Percentiles rank a stretch among this genome's conserved stretches.
Evolutionary conservation across 2,329 filamentous ascomycete species (phyloP).

Genomic region (Monosporascus sp.): DNA sequence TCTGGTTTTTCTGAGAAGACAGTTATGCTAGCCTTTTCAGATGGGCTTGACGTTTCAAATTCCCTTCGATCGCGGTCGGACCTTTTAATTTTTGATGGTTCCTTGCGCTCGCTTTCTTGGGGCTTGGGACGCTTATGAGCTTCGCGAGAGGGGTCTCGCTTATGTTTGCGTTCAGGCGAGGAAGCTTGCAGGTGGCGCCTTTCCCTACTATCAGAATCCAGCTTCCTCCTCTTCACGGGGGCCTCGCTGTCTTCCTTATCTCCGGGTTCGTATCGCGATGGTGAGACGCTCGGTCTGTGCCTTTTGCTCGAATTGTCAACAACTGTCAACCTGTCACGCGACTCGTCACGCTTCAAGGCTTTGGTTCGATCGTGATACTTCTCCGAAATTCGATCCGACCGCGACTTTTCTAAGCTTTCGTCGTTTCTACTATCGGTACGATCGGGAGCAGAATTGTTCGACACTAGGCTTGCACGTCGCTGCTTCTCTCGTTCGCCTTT

Average conservation of each 20-base stretch:
- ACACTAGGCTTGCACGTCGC: conserved; percentile 52
- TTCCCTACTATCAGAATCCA: conserved; percentile 51
- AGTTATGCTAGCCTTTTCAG: conserved; percentile 46
- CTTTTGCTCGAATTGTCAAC: conserved; percentile 52
- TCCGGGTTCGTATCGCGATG: conserved; percentile 45
- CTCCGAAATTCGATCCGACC: conserved; percentile 39
- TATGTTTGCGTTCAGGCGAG: conserved; percentile 40
- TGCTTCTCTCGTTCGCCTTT: conserved; percentile 56
- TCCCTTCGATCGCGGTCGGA: conserved; percentile 37
- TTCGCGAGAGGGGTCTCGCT: conserved; percentile 38
- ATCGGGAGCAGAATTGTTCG: conserved; percentile 50
- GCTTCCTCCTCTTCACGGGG: conserved; percentile 50
- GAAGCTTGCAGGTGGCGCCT: conserved; percentile 37
- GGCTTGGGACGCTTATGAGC: conserved; percentile 26
- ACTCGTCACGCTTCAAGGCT: conserved; percentile 56
- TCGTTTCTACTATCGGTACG: conserved; percentile 46
- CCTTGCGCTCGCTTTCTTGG: conserved; percentile 33
- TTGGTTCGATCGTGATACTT: conserved; percentile 57
- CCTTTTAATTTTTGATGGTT: conserved; percentile 33
- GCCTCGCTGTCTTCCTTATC: conserved; percentile 50
- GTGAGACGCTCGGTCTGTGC: conserved; percentile 54
- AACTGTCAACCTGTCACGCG: conserved; percentile 47
- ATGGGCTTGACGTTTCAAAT: conserved; percentile 32
- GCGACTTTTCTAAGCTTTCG: conserved; percentile 43
- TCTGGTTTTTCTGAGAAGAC: conserved; percentile 55